phyloP scores from a whole-genome alignment of 306 rosid genomes.

The Cucumis melo region DNA sequence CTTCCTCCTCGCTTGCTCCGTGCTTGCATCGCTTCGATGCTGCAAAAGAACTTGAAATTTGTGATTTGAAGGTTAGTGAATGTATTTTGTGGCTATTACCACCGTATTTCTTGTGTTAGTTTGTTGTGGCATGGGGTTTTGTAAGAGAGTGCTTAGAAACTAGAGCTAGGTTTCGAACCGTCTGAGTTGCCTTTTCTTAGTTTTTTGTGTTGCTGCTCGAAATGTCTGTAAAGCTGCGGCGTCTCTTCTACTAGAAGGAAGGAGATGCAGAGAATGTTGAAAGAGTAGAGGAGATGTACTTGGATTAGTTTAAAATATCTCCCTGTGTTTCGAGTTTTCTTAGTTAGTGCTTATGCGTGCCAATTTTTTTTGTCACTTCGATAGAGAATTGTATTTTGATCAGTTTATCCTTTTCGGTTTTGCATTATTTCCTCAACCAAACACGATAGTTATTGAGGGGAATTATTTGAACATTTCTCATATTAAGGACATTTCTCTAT shows the following conservation, averaged over 20 bases:
- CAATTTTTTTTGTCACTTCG: background rate
- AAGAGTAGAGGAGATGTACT: background rate
- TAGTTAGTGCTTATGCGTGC: background rate
- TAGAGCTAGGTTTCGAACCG: background rate
- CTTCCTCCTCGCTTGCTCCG: constrained; percentile 13
- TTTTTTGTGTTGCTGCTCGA: background rate
- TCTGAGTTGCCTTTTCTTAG: background rate
- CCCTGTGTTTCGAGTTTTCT: background rate
- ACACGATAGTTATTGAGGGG: background rate
- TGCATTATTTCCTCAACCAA: background rate
- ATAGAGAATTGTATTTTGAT: background rate
- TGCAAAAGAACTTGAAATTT: constrained; percentile 35
- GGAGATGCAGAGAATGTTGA: background rate
- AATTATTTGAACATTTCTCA: background rate
- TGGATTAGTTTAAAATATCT: background rate
- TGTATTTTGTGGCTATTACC: background rate
- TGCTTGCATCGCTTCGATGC: background rate
- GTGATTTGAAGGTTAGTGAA: constrained; percentile 41
- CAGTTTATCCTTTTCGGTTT: background rate
- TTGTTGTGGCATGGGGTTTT: background rate
- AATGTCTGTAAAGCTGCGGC: background rate
- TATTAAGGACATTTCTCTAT: background rate
- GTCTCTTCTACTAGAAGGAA: background rate
- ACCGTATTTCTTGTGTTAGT: background rate
- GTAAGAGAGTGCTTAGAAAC: background rate